Conservation (phyloP, 495 filamentous ascomycete species). For the Astrothelium subdiscretum region DNA sequence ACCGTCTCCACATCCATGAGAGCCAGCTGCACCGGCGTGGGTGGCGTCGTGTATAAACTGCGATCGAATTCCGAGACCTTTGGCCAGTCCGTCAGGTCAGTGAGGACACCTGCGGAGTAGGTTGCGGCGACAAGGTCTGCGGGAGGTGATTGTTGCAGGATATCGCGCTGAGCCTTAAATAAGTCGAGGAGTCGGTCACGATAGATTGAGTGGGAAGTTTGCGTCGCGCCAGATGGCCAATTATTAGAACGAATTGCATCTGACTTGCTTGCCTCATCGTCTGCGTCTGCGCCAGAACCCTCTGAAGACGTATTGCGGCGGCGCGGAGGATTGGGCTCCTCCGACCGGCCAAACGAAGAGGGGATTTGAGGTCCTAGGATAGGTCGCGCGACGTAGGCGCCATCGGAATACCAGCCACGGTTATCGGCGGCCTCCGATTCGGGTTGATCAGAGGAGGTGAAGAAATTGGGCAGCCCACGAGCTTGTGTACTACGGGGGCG, state of each 20-base stretch:
- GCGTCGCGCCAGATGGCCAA: neutral
- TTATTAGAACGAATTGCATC: conserved; percentile 19
- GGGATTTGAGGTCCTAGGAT: conserved; percentile 15
- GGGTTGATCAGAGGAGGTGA: neutral
- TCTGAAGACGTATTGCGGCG: conserved; percentile 6
- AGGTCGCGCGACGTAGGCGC: conserved; percentile 53
- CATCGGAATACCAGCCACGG: conserved; percentile 55
- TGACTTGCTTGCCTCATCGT: conserved; percentile 25
- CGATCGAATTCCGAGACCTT: conserved; percentile 34
- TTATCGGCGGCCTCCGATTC: conserved; percentile 28
- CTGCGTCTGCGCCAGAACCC: conserved; percentile 6
- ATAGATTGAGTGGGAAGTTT: conserved; percentile 42
- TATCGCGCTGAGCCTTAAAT: conserved; percentile 47
- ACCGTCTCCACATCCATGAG: conserved; percentile 53
- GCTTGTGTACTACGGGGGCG: neutral
- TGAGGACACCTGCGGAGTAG: conserved; percentile 46
- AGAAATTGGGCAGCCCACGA: neutral
- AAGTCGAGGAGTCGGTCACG: conserved; percentile 48
- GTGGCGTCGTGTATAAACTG: conserved; percentile 44
- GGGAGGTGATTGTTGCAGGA: conserved; percentile 45
- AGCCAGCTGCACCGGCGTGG: conserved; percentile 55
- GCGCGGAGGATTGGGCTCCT: conserved; percentile 12
- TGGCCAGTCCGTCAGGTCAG: conserved; percentile 27
- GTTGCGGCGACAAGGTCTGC: conserved; percentile 33
- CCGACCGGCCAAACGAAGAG: neutral